phyloP scores from a whole-genome alignment of 2,329 filamentous ascomycete species.

The Pseudogymnoascus sp. region DNA sequence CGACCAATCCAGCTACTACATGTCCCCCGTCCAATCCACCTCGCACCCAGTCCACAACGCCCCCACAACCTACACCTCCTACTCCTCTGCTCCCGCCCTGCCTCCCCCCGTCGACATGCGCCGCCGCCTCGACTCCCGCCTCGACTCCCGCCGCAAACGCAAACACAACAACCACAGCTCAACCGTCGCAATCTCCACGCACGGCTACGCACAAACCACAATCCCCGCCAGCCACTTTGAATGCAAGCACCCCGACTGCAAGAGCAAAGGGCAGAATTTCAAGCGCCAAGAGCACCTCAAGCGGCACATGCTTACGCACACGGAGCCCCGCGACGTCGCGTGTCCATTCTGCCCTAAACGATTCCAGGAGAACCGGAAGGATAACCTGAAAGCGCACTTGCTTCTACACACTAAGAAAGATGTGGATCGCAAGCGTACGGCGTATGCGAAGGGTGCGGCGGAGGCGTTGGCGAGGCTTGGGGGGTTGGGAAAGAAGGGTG shows the following conservation, averaged over 20 bases:
- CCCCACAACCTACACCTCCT: not conserved
- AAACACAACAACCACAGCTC: constrained; percentile 1
- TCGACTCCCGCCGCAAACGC: not conserved
- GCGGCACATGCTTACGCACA: constrained; percentile 40
- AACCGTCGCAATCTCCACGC: constrained; percentile 13
- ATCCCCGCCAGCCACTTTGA: constrained; percentile 14
- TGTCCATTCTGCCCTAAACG: constrained; percentile 20
- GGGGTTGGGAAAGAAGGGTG: constrained; percentile 19
- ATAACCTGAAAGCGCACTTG: constrained; percentile 23
- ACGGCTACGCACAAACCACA: constrained; percentile 7
- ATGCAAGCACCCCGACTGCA: constrained; percentile 36
- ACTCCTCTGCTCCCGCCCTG: constrained; percentile 12
- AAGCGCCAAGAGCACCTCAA: constrained; percentile 43
- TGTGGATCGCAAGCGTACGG: not conserved
- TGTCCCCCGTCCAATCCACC: constrained; percentile 16
- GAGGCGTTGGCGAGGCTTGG: constrained; percentile 20
- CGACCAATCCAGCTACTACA: constrained; percentile 6
- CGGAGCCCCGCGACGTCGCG: not conserved
- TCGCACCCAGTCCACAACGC: constrained; percentile 18
- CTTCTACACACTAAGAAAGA: constrained; percentile 15
- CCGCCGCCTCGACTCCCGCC: not conserved
- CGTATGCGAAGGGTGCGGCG: constrained; percentile 6
- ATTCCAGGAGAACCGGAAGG: constrained; percentile 18
- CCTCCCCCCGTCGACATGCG: constrained; percentile 7
- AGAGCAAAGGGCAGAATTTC: constrained; percentile 32